Base-by-base conservation (phyloP, 2,329 filamentous ascomycete species). In the Alternaria postmessia region DNA sequence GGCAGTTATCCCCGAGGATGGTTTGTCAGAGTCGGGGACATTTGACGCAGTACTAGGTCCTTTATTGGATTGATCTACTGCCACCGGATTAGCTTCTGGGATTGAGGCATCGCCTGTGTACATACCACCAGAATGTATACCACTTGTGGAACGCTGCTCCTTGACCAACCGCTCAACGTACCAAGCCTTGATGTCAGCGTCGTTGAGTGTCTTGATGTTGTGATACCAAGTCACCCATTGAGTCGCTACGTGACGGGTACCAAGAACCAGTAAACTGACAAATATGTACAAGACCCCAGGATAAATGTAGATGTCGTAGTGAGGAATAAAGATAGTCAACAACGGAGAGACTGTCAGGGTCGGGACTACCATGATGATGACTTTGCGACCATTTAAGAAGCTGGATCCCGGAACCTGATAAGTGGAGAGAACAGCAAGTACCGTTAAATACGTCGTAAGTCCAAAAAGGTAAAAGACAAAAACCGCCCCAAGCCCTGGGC, bases 211-310 rank as follows among this genome's bases (percentile, higher is more conserved):
- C 48, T 82, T 81, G 43, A 87, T 82, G 42, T 82, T 81, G 54
- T 81, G 75, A 62, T 83, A 81, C 87, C 87, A 89, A 3, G 81
- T 85, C 4, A 85, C 83, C 87, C 87, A 89, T 64, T 85, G 82
- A 22, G 83, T 83, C 38, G 83, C 83, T 6, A 87, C 81, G 2
- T 78, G 78, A n/a, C 86, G 81, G 59, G 87, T 83, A 9, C 84
- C 84, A 20, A 86, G 67, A 2, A 88, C 65, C 1, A 89, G 79
- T 6, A 83, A 66, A 8, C 78, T 68, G 5, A 88, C 78, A 65
- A 88, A 88, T 3, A 81, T 61, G 57, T 84, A 87, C 2, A 87
- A 75, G 2, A 88, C 77, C 2, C 81, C 78, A 1, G 87, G 80
- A 65, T 89, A 89, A 30, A 89, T 82, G 26, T 81, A 76, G 0